These are phyloP conservation scores for Geotrichum siamense DNA, from an alignment of 1,139 yeast species.

Conservation along the genomic window DNA sequence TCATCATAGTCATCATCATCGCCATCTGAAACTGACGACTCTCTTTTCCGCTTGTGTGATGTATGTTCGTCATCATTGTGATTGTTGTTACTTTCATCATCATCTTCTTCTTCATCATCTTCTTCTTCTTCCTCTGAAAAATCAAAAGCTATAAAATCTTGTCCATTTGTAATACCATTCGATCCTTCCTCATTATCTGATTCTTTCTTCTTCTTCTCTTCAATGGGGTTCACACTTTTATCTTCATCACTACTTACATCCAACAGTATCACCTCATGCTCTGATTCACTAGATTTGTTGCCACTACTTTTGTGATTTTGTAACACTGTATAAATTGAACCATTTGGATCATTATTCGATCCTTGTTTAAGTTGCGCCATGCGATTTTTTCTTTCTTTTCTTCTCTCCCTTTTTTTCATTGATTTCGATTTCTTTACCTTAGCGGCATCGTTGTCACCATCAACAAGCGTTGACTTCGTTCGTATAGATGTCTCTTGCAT, in stretches of 20 bases:
- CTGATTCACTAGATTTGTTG: not conserved
- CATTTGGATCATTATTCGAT: not conserved
- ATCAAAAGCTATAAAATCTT: constrained; percentile 17
- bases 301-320: not conserved
- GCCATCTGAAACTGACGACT: constrained; percentile 17
- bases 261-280: not conserved
- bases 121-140: constrained; percentile 16
- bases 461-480: no score
- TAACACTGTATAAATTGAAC: not conserved
- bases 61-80: constrained; percentile 8
- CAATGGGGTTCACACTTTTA: not conserved
- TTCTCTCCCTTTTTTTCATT: no score
- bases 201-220: not conserved
- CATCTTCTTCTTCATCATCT: constrained; percentile 16
- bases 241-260: not conserved
- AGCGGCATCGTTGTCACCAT: no score
- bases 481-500: no score
- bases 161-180: constrained; percentile 10
- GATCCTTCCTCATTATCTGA: not conserved
- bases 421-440: no score
- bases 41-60: constrained; percentile 21
- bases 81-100: constrained; percentile 7
- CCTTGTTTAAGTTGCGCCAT: not conserved
- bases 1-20: constrained; percentile 29
- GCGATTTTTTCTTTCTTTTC: no score